Conservation (phyloP, 192 early-diverging fungal genomes). For the Entomortierella chlamydospora region DNA sequence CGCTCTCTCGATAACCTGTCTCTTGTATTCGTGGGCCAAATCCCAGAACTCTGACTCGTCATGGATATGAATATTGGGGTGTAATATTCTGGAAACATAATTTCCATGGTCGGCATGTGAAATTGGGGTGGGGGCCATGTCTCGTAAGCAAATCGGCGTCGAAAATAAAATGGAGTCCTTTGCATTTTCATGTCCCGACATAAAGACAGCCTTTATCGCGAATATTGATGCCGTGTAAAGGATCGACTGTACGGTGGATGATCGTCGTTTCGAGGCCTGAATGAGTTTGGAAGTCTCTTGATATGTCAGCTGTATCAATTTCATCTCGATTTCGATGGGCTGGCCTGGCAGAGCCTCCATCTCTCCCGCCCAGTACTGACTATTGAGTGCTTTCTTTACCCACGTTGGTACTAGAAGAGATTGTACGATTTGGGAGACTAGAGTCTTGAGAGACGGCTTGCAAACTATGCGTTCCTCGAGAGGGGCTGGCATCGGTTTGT, state of each 20-base stretch:
- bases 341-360: conserved; percentile 22
- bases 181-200: not conserved
- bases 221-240: conserved; percentile 26
- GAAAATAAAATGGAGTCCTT: conserved; percentile 33
- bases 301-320: not conserved
- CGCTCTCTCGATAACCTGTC: conserved; percentile 12
- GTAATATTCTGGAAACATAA: conserved; percentile 37
- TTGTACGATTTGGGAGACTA: conserved; percentile 11
- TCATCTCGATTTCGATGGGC: conserved; percentile 21
- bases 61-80: conserved; percentile 14
- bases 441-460: conserved; percentile 23
- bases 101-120: conserved; percentile 20
- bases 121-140: conserved; percentile 7
- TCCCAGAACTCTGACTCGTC: conserved; percentile 18
- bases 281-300: conserved; percentile 9
- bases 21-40: conserved; percentile 4
- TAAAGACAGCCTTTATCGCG: conserved; percentile 22
- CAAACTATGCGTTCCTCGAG: conserved; percentile 32
- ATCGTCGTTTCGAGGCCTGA: conserved; percentile 1
- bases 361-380: conserved; percentile 47
- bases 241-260: conserved; percentile 33
- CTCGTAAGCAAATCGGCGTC: conserved; percentile 32
- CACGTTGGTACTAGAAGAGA: conserved; percentile 20
- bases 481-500: conserved; percentile 7
- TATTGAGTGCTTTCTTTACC: conserved; percentile 25